phyloP scores from a whole-genome alignment of 164 flowering plant species.

The Umbellularia californica region DNA sequence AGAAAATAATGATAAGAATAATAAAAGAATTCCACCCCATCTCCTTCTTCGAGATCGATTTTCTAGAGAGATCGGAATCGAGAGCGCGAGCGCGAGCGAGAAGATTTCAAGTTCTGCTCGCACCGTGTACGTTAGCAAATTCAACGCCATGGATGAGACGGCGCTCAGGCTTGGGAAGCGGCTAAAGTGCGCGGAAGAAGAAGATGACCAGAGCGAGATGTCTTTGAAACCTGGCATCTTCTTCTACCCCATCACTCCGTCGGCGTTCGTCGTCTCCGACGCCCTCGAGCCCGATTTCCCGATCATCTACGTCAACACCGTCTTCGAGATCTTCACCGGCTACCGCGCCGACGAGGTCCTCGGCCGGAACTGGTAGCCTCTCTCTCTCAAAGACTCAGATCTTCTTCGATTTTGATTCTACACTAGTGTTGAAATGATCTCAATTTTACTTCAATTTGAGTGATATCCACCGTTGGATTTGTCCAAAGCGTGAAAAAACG shows the following conservation, averaged over 20 bases:
- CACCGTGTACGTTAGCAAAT: too few species aligned
- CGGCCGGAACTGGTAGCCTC: conserved; percentile 72
- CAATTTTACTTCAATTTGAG: too few species aligned
- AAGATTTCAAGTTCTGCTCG: not conserved
- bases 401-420: too few species aligned
- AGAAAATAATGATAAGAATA: not conserved
- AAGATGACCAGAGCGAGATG: conserved; percentile 26
- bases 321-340: conserved; percentile 72
- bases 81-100: not conserved
- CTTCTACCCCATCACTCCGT: conserved; percentile 47
- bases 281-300: conserved; percentile 82
- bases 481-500: too few species aligned
- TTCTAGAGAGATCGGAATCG: not conserved
- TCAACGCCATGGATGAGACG: not conserved
- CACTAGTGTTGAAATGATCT: too few species aligned
- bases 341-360: conserved; percentile 83
- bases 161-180: conserved; percentile 23
- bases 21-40: not conserved
- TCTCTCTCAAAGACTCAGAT: not conserved
- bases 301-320: conserved; percentile 74
- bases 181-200: conserved; percentile 16
- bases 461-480: too few species aligned
- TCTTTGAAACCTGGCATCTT: conserved; percentile 31
- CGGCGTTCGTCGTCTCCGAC: conserved; percentile 77
- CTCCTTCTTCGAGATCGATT: not conserved